Evolutionary conservation across 2,329 filamentous ascomycete species (phyloP).

Genomic region (Microdochium trichocladiopsis): DNA sequence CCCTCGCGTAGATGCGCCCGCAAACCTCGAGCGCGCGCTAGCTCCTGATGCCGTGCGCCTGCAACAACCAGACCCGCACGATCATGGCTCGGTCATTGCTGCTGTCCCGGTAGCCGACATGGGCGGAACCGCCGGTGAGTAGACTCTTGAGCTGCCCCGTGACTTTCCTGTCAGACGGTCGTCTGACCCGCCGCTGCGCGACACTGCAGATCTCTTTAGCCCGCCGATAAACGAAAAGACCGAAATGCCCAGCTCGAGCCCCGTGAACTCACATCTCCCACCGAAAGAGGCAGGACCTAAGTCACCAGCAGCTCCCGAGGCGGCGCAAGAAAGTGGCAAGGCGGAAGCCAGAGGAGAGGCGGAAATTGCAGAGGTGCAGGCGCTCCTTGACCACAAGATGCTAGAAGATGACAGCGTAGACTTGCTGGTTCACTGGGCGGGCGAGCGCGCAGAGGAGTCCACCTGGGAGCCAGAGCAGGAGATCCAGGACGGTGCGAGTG

Average conservation of each 20-base stretch:
- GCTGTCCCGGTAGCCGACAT: constrained; percentile 18
- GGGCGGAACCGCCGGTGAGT: constrained; percentile 9
- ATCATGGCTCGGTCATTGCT: constrained; percentile 4
- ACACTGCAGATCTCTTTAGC: background rate
- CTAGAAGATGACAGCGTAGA: constrained; percentile 14
- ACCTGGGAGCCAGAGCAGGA: constrained; percentile 25
- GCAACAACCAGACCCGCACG: constrained; percentile 5
- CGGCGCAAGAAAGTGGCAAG: constrained; percentile 9
- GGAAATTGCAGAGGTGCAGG: constrained; percentile 12
- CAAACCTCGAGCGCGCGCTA: constrained; percentile 9
- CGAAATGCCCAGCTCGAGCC: background rate
- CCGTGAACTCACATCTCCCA: background rate
- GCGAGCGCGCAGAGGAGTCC: constrained; percentile 14
- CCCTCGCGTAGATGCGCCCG: constrained; percentile 7
- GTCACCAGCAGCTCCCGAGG: constrained; percentile 1
- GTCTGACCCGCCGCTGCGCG: background rate
- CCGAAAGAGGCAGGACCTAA: constrained; percentile 1
- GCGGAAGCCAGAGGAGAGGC: background rate
- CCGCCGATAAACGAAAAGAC: background rate
- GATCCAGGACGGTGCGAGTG: constrained; percentile 23
- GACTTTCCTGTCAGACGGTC: background rate
- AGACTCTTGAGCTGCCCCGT: constrained; percentile 8
- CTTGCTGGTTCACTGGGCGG: constrained; percentile 21
- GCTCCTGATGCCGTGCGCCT: constrained; percentile 8
- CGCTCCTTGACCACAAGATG: constrained; percentile 17